Evolutionary conservation across 805 yeast species (phyloP).

Genomic region (Priceomyces carsonii): DNA sequence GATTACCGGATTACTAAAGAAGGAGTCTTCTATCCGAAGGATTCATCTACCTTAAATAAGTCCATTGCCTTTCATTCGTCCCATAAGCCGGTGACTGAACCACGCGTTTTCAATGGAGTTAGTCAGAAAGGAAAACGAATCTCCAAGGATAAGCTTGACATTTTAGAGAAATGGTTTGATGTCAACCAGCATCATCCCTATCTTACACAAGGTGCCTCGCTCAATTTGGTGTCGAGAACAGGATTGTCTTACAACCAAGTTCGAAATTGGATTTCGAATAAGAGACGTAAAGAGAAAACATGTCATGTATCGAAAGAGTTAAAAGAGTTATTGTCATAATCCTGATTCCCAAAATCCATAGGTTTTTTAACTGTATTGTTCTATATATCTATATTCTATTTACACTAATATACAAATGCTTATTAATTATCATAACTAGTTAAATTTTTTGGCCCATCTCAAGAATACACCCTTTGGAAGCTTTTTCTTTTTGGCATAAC

Average conservation of each 20-base stretch:
- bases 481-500: slow-evolving; percentile 9
- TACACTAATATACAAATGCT: slow-evolving; percentile 3
- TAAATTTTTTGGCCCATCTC: slow-evolving; percentile 9
- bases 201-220: not conserved
- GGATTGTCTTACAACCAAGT: slow-evolving; percentile 4
- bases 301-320: slow-evolving; percentile 3
- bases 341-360: too few species aligned
- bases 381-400: too few species aligned
- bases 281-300: slow-evolving; percentile 5
- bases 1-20: too few species aligned
- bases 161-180: slow-evolving; percentile 5
- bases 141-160: not conserved
- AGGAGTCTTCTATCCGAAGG: too few species aligned
- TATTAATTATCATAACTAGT: not conserved
- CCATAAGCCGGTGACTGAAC: too few species aligned
- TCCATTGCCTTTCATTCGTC: too few species aligned
- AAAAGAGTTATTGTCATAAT: slow-evolving; percentile 2
- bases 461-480: slow-evolving; percentile 7
- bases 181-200: slow-evolving; percentile 4
- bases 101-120: not conserved
- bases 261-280: slow-evolving; percentile 5
- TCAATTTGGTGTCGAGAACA: not conserved
- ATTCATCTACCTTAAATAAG: too few species aligned
- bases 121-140: not conserved
- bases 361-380: too few species aligned